Percentiles rank a stretch among this genome's conserved stretches.
phyloP scores from a whole-genome alignment of 441 rosid species.

The Gossypium schwendimanii region DNA sequence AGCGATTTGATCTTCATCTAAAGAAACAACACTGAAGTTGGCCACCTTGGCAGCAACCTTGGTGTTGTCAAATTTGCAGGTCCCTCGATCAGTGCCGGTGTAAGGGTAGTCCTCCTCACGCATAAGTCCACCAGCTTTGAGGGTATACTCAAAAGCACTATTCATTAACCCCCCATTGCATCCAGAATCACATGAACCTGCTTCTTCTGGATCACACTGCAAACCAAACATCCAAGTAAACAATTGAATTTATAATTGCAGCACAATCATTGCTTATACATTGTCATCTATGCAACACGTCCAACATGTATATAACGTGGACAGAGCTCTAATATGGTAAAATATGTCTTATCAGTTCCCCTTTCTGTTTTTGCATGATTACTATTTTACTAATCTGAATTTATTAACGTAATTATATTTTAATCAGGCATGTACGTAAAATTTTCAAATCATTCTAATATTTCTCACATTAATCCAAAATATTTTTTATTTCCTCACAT shows the following conservation, averaged over 20 bases:
- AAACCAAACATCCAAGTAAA: neutral
- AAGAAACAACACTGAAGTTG: slow-evolving; percentile 82
- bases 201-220: slow-evolving; percentile 90
- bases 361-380: no score
- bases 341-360: no score
- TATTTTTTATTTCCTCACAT: no score
- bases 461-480: no score
- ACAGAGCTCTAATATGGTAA: no score
- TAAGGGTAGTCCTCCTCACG: slow-evolving; percentile 88
- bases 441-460: no score
- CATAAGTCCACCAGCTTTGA: slow-evolving; percentile 86
- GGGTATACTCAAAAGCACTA: slow-evolving; percentile 84
- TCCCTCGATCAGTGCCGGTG: slow-evolving; percentile 57
- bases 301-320: no score
- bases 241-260: neutral
- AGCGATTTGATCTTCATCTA: slow-evolving; percentile 84
- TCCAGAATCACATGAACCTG: slow-evolving; percentile 79
- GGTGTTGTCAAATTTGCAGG: slow-evolving; percentile 73
- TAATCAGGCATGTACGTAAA: no score
- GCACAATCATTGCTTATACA: no score
- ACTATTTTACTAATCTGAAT: no score
- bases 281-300: no score
- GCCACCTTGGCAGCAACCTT: slow-evolving; percentile 75
- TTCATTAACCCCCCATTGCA: slow-evolving; percentile 93
- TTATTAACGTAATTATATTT: no score